Conservation (phyloP, 768 basidiomycete species). For the Crassisporium funariophilum region DNA sequence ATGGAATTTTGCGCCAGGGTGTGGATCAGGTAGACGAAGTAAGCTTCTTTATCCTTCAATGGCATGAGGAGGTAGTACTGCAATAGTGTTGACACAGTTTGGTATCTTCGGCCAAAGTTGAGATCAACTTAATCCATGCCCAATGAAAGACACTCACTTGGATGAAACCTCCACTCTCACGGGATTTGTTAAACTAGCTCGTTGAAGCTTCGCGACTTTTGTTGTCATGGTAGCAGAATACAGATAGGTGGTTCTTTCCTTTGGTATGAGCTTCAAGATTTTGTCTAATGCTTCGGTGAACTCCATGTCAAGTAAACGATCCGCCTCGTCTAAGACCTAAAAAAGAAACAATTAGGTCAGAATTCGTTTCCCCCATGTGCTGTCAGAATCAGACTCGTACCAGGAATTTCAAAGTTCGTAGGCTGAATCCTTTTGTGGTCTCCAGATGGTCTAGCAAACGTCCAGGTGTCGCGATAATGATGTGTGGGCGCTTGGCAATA, state of each 20-base stretch:
- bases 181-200: slow-evolving; percentile 93
- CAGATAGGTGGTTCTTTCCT: slow-evolving; percentile 91
- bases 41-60: slow-evolving; percentile 86
- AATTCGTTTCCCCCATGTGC: too few species aligned
- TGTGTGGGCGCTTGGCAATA: slow-evolving; percentile 90
- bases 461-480: slow-evolving; percentile 95
- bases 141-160: slow-evolving; percentile 60
- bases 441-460: slow-evolving; percentile 92
- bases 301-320: slow-evolving; percentile 94
- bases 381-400: slow-evolving; percentile 46
- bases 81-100: slow-evolving; percentile 91
- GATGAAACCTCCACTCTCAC: slow-evolving; percentile 89
- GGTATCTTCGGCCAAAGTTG: slow-evolving; percentile 62
- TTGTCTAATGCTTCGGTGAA: slow-evolving; percentile 95
- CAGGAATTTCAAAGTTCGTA: slow-evolving; percentile 84
- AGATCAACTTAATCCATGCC: slow-evolving; percentile 10
- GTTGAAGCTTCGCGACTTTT: slow-evolving; percentile 94
- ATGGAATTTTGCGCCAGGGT: slow-evolving; percentile 89
- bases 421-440: slow-evolving; percentile 94
- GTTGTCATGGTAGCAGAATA: slow-evolving; percentile 99
- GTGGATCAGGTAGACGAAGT: slow-evolving; percentile 88
- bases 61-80: slow-evolving; percentile 97
- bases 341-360: background rate
- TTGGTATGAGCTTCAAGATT: slow-evolving; percentile 93
- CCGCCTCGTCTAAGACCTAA: slow-evolving; percentile 97